Percentiles rank a stretch among this genome's conserved stretches.
These are phyloP conservation scores for Coniferiporia weirii DNA, from an alignment of 1,284 basidiomycete genomes.

Conservation along the genomic window DNA sequence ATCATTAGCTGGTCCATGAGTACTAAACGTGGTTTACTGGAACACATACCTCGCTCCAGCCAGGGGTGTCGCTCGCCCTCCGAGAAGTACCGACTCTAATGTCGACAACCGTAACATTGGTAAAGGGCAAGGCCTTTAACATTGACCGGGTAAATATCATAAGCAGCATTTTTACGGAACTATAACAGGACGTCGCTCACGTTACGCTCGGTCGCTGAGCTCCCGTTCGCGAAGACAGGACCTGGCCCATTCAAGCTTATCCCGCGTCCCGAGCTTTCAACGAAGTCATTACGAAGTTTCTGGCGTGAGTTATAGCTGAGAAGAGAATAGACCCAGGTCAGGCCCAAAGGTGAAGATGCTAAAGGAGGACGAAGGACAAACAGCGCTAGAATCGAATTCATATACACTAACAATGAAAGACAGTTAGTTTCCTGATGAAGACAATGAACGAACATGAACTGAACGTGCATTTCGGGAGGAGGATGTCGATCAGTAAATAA, in stretches of 20 bases:
- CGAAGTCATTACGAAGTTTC: background rate
- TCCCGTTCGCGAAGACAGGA: too few relatives aligned
- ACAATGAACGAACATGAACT: background rate
- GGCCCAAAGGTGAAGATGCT: background rate
- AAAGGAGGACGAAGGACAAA: background rate
- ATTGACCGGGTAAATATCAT: too few relatives aligned
- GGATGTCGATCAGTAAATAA: background rate
- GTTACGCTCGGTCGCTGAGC: too few relatives aligned
- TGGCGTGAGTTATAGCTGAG: background rate
- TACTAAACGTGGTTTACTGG: too few relatives aligned
- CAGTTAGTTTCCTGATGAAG: background rate
- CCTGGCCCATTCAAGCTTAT: background rate
- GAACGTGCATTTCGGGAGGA: conserved; percentile 1
- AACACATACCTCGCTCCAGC: too few relatives aligned
- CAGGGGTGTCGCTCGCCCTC: too few relatives aligned
- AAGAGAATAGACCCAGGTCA: background rate
- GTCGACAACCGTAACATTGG: too few relatives aligned
- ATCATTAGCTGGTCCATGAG: too few relatives aligned
- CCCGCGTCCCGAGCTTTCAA: background rate
- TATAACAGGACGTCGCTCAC: too few relatives aligned
- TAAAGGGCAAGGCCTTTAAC: too few relatives aligned
- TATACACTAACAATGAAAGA: background rate
- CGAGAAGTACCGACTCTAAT: too few relatives aligned
- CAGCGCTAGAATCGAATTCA: background rate
- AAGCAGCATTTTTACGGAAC: too few relatives aligned